Evolutionary conservation across 2,329 filamentous ascomycete species (phyloP).

Genomic region (Pseudogymnoascus sp.): DNA sequence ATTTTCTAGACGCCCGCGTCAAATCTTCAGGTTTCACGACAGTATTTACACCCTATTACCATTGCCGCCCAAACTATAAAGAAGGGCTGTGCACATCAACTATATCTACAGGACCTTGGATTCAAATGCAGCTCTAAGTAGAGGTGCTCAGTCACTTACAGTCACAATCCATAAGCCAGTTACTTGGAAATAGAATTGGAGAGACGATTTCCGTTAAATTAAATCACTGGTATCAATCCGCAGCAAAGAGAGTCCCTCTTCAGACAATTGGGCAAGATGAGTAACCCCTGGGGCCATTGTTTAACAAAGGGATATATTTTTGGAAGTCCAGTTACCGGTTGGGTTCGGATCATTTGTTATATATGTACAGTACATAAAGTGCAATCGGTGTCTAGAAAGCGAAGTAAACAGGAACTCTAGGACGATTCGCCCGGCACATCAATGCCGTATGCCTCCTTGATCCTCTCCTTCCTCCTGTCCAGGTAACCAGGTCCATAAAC

Average conservation of each 20-base stretch:
- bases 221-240: neutral
- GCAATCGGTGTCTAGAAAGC: neutral
- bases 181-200: neutral
- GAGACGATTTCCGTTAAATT: neutral
- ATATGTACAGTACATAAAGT: constrained; percentile 9
- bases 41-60: neutral
- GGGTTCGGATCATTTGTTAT: constrained; percentile 6
- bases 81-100: neutral
- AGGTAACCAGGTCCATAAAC: constrained; percentile 60
- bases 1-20: neutral
- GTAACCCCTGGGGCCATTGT: neutral
- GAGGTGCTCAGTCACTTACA: neutral
- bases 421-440: constrained; percentile 39
- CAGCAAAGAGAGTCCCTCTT: neutral
- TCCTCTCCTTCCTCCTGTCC: constrained; percentile 55
- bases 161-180: neutral
- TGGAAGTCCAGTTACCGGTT: constrained; percentile 15
- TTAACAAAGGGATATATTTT: constrained; percentile 16
- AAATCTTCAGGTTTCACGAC: neutral
- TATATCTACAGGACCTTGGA: neutral
- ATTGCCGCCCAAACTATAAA: neutral
- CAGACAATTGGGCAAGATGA: neutral
- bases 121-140: too few relatives aligned
- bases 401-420: neutral
- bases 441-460: constrained; percentile 62